These are phyloP conservation scores for Cryphonectria parasitica DNA, from an alignment of 2,329 filamentous ascomycete genomes.

Conservation along the genomic window DNA sequence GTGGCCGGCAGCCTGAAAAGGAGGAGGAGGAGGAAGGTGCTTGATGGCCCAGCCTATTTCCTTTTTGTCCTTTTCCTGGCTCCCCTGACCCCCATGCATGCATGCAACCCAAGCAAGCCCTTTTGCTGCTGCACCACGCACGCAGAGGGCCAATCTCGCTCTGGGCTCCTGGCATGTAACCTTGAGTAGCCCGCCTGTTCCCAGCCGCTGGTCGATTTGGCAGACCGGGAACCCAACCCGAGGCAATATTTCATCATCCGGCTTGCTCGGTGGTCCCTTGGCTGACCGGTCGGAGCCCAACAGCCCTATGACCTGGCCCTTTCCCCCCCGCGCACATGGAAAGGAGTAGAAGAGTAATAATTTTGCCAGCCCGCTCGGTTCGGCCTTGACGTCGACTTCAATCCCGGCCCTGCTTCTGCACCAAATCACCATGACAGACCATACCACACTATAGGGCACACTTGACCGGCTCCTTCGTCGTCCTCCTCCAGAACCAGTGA, in stretches of 20 bases:
- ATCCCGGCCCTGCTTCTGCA: neutral
- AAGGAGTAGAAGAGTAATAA: neutral
- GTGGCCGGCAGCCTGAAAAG: neutral
- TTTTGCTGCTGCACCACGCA: neutral
- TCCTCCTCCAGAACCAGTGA: neutral
- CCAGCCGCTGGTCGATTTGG: neutral
- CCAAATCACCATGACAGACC: neutral
- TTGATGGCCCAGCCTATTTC: neutral
- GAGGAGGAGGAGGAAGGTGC: neutral
- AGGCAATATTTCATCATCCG: neutral
- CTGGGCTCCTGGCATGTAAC: neutral
- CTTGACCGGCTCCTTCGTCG: neutral
- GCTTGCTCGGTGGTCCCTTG: neutral
- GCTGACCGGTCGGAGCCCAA: slow-evolving; percentile 3
- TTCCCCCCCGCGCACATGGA: neutral
- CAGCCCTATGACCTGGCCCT: neutral
- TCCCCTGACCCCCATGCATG: neutral
- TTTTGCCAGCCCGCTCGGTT: neutral
- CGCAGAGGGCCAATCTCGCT: neutral
- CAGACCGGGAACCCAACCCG: neutral
- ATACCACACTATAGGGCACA: neutral
- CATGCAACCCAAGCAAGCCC: neutral
- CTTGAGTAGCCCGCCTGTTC: neutral
- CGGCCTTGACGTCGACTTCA: neutral
- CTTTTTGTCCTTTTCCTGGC: neutral